A percentile compares a stretch with the other conserved stretches of the same genome.
phyloP scores from a whole-genome alignment of 768 basidiomycete species.

The Hirschioporus abietinus region DNA sequence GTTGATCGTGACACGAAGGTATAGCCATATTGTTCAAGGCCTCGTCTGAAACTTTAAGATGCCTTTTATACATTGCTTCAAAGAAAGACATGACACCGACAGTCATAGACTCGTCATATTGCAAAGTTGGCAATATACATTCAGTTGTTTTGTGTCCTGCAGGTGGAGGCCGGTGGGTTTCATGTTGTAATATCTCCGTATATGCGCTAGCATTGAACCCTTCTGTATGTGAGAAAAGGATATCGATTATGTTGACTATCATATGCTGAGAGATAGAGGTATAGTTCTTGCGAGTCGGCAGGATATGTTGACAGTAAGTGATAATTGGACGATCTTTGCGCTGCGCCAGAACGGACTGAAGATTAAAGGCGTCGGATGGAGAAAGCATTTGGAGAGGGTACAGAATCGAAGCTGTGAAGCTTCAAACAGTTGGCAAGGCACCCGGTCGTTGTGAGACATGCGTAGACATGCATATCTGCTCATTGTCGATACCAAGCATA shows the following conservation, averaged over 20 bases:
- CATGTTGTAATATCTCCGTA: not conserved
- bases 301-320: not conserved
- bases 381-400: not conserved
- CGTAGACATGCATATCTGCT: constrained; percentile 1
- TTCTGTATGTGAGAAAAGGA: not conserved
- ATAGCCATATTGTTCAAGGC: not conserved
- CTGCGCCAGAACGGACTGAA: not conserved
- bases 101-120: not conserved
- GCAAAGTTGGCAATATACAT: too few species aligned
- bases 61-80: not conserved
- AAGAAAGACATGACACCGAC: not conserved
- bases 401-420: not conserved
- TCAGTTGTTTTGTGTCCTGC: not conserved
- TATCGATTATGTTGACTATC: not conserved
- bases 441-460: not conserved
- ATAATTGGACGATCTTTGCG: not conserved
- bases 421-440: not conserved
- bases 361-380: not conserved
- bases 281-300: not conserved
- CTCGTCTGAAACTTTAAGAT: not conserved
- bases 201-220: not conserved
- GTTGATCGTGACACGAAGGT: not conserved
- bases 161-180: not conserved
- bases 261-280: not conserved
- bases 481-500: constrained; percentile 1